A percentile compares a stretch with the other conserved stretches of the same genome.
Conservation (phyloP, 768 basidiomycete genomes). For the Lactifluus rugatus region DNA sequence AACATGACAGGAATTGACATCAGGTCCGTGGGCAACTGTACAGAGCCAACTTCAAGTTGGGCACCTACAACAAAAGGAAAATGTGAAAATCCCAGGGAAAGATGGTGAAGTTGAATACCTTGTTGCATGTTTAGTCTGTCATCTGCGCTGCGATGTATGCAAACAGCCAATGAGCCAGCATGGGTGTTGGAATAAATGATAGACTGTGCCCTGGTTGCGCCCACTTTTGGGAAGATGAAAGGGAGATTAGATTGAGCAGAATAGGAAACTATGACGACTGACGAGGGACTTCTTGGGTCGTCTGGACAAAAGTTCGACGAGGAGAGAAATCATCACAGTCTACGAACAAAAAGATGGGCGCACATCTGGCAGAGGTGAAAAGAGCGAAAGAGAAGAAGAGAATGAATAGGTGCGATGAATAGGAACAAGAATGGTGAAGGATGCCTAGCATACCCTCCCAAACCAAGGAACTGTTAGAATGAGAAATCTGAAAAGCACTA, state of each 20-base stretch:
- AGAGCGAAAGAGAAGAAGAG: neutral
- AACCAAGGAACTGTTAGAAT: neutral
- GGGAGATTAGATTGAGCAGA: constrained; percentile 1
- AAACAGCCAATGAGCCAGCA: neutral
- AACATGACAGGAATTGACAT: neutral
- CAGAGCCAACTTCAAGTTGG: neutral
- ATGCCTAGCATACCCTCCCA: neutral
- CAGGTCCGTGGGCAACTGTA: neutral
- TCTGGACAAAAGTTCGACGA: neutral
- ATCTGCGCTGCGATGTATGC: neutral
- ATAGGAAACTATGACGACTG: constrained; percentile 4
- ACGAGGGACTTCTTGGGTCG: neutral
- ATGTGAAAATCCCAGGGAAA: neutral
- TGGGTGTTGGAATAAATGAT: neutral
- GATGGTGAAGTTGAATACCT: neutral
- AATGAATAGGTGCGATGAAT: neutral
- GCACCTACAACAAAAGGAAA: neutral
- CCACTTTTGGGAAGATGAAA: constrained; percentile 2
- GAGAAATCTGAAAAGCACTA: too few relatives aligned
- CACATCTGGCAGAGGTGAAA: neutral
- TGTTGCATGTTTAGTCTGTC: neutral
- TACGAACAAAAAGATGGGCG: neutral
- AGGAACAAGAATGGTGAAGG: neutral
- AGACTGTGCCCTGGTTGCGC: neutral
- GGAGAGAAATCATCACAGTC: neutral